Base-by-base conservation (phyloP, 2,329 filamentous ascomycete species). In the Emergomyces pasteurianus region DNA sequence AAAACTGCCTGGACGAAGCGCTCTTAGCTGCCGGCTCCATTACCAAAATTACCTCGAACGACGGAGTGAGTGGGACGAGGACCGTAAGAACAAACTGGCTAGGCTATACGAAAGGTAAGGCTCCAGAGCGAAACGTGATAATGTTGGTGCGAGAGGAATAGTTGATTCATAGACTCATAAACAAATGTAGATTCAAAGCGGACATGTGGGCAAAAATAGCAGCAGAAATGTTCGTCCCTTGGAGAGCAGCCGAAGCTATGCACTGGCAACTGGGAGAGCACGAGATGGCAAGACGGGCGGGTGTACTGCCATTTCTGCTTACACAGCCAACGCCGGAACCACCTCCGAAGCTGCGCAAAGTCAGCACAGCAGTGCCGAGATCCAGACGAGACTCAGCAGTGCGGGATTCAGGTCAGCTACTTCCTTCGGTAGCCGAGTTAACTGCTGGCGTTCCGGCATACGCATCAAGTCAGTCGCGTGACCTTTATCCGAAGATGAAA, bases 141-240 rank as follows among this genome's bases (percentile, higher is more conserved):
- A 18, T 38, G 10, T n/a, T 4, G 16, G 34, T 36, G 21, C 36
- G 21, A 38, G 26, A 58, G 59, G 60, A 60, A 66, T 23, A 52
- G n/a, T 46, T 36, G 97, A 97, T 73, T 96, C 34, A 21, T 10
- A 28, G 12, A 16, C 28, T 23, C 12, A 26, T 16, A 47, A 36
- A 34, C 26, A 36, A 28, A 31, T 26, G 60, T 72, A 97, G 92
- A 74, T 96, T 96, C 80, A 96, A 96, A 75, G 85, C 89, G 65
- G 91, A 97, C 71, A 97, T 97, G 90, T 99, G 92, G 92, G 86
- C 89, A 63, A 94, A 92, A 70, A 89, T 97, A 26, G 91, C 92
- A 49, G 90, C 94, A 73, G 92, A 97, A 75, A 92, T 99, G 86
- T 86, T 86, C 36, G 87, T 96, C 61, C 94, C 92, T 42, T 97